Evolutionary conservation across 2,329 filamentous ascomycete genomes (phyloP).

Genomic region (Herpotrichia juniperi): DNA sequence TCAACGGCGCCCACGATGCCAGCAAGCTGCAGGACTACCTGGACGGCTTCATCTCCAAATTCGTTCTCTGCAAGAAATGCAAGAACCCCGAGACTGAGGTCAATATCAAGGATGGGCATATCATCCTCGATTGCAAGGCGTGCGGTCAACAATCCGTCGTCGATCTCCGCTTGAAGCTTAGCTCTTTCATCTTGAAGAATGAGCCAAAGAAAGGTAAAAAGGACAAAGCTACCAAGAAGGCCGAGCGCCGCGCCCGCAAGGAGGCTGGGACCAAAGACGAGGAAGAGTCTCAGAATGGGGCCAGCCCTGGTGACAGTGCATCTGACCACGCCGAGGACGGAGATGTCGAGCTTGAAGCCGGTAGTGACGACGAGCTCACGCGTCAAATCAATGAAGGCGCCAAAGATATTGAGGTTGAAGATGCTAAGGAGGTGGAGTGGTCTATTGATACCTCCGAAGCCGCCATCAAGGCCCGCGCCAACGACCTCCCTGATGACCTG

Average conservation of each 20-base stretch:
- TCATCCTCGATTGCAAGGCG: constrained; percentile 96
- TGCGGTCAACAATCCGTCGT: constrained; percentile 93
- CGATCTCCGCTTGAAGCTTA: constrained; percentile 92
- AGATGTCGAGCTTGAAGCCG: constrained; percentile 70
- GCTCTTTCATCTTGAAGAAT: constrained; percentile 96
- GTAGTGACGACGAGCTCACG: constrained; percentile 90
- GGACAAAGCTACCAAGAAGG: constrained; percentile 94
- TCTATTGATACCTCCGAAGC: constrained; percentile 95
- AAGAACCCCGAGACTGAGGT: constrained; percentile 99
- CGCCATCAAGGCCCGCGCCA: constrained; percentile 91
- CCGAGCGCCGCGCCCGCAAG: constrained; percentile 83
- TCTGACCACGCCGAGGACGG: constrained; percentile 69
- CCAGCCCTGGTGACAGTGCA: constrained; percentile 70
- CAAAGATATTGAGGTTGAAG: constrained; percentile 72
- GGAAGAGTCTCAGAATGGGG: constrained; percentile 59
- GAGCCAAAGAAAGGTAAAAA: constrained; percentile 93
- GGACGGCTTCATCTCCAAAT: constrained; percentile 97
- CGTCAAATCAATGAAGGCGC: constrained; percentile 73
- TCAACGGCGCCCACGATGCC: constrained; percentile 97
- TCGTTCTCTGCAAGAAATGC: constrained; percentile 99
- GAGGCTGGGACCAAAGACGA: constrained; percentile 65
- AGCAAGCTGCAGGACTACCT: constrained; percentile 97
- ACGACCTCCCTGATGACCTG: constrained; percentile 90
- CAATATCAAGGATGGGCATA: constrained; percentile 89
- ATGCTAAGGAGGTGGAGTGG: constrained; percentile 88